Evolutionary conservation across 495 filamentous ascomycete genomes (phyloP).

Genomic region (Lentithecium fluviatile): DNA sequence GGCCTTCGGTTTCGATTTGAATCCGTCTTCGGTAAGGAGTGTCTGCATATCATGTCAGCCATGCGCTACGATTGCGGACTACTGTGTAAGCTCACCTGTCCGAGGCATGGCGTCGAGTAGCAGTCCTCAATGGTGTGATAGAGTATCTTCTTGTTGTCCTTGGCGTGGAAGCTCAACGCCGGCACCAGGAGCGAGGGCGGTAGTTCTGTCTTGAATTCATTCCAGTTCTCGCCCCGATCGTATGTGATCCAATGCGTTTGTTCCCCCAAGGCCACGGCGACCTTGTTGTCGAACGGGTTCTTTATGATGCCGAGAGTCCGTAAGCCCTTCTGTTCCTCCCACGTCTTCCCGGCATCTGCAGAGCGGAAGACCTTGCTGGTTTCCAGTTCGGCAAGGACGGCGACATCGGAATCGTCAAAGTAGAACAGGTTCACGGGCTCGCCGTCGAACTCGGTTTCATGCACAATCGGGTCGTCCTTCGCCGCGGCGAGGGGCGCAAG

Average conservation of each 20-base stretch:
- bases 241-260: constrained; percentile 73
- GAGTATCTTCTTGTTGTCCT: constrained; percentile 76
- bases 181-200: constrained; percentile 46
- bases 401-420: constrained; percentile 79
- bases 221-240: constrained; percentile 79
- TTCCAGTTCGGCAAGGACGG: constrained; percentile 61
- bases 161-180: constrained; percentile 73
- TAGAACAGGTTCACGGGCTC: constrained; percentile 69
- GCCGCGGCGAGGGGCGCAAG: constrained; percentile 36
- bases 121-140: constrained; percentile 70
- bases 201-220: constrained; percentile 60
- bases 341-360: constrained; percentile 71
- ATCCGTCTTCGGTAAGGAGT: constrained; percentile 83
- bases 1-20: constrained; percentile 59
- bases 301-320: constrained; percentile 59
- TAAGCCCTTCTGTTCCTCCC: constrained; percentile 64
- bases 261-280: constrained; percentile 75
- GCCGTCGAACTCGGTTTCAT: constrained; percentile 58
- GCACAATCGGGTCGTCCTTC: constrained; percentile 54
- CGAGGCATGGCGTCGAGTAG: constrained; percentile 44
- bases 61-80: background rate
- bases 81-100: constrained; percentile 32
- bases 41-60: constrained; percentile 41
- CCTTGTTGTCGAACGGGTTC: constrained; percentile 74
- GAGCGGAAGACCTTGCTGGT: constrained; percentile 66